These are phyloP conservation scores for Aureobasidium sp. DNA, from an alignment of 2,329 filamentous ascomycete genomes.

Conservation along the genomic window DNA sequence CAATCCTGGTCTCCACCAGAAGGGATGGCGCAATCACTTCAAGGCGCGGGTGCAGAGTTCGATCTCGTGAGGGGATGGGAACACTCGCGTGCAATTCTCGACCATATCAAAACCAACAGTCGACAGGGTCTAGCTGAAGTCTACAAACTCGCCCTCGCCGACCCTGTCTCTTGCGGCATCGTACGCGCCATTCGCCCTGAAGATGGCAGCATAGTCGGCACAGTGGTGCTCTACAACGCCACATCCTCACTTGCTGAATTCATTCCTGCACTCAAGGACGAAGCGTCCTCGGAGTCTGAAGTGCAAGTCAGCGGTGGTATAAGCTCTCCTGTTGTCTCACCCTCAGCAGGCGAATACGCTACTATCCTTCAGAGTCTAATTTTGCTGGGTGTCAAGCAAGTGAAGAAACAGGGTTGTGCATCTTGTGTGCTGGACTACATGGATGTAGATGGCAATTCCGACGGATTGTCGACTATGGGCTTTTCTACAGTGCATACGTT, in stretches of 20 bases:
- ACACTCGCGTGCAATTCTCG: conserved; percentile 63
- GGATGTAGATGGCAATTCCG: conserved; percentile 62
- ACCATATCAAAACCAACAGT: conserved; percentile 64
- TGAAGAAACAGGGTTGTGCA: conserved; percentile 66
- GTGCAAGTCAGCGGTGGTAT: conserved; percentile 55
- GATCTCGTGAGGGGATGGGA: conserved; percentile 79
- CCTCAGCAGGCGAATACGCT: conserved; percentile 58
- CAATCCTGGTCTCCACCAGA: conserved; percentile 66
- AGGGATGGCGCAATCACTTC: conserved; percentile 64
- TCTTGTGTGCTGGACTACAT: conserved; percentile 72
- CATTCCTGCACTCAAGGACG: conserved; percentile 58
- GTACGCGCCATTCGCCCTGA: conserved; percentile 68
- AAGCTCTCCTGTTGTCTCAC: conserved; percentile 67
- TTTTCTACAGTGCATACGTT: conserved; percentile 72
- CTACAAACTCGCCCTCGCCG: conserved; percentile 65
- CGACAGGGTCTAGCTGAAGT: conserved; percentile 72
- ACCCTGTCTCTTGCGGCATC: conserved; percentile 66
- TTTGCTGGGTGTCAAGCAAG: conserved; percentile 71
- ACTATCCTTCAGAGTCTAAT: conserved; percentile 70
- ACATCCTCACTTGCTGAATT: conserved; percentile 60
- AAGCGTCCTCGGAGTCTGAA: background rate
- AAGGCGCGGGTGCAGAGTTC: conserved; percentile 66
- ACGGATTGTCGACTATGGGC: conserved; percentile 69
- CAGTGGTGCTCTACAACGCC: conserved; percentile 68
- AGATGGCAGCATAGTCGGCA: conserved; percentile 63